Conservation (phyloP, 257 asterid species). For the Prunella vulgaris region DNA sequence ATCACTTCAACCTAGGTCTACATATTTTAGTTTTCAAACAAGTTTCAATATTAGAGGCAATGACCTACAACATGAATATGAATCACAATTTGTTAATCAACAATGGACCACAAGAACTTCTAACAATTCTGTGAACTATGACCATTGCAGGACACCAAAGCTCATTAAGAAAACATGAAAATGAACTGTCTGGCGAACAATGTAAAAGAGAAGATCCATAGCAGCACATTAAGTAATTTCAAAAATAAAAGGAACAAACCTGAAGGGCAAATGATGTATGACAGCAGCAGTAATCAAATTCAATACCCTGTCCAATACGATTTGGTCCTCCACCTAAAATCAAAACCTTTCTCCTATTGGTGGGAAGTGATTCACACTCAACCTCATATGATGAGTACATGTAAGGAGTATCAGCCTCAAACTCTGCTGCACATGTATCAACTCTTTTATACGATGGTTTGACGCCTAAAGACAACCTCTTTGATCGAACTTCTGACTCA, state of each 20-base stretch:
- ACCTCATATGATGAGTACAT: constrained; percentile 87
- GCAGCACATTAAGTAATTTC: constrained; percentile 14
- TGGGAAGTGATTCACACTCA: constrained; percentile 92
- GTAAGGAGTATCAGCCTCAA: constrained; percentile 96
- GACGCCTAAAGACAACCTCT: constrained; percentile 74
- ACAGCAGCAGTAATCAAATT: constrained; percentile 97
- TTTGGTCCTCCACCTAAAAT: constrained; percentile 98
- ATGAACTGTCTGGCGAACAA: not conserved
- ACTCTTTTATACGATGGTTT: constrained; percentile 89
- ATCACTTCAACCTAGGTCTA: too few relatives aligned
- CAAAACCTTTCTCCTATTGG: constrained; percentile 68
- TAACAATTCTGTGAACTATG: not conserved
- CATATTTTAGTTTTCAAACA: not conserved
- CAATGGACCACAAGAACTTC: not conserved
- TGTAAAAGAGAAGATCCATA: not conserved
- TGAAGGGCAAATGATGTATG: constrained; percentile 96
- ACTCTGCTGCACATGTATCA: constrained; percentile 99
- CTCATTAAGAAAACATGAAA: not conserved
- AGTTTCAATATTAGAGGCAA: not conserved
- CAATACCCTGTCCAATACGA: constrained; percentile 98
- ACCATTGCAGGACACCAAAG: not conserved
- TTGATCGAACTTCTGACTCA: constrained; percentile 75
- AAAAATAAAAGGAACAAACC: constrained; percentile 38
- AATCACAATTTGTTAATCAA: not conserved
- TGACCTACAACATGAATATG: not conserved